Conservation (phyloP, 768 basidiomycete genomes). For the Psilocybe cubensis region DNA sequence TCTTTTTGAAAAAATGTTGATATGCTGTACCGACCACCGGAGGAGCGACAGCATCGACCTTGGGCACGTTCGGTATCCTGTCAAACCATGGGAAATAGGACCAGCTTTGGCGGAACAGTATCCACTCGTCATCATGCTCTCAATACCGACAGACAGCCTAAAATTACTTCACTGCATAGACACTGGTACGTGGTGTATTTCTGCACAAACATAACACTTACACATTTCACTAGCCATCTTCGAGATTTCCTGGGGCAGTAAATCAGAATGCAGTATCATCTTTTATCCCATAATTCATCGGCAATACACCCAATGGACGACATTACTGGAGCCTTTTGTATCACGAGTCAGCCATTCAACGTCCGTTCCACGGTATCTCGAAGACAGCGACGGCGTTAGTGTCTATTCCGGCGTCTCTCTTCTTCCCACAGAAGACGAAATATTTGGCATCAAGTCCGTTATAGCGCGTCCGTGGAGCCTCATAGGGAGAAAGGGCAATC, state of each 20-base stretch:
- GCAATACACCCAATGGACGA: slow-evolving; percentile 34
- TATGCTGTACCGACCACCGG: slow-evolving; percentile 35
- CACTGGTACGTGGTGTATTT: slow-evolving; percentile 26
- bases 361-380: slow-evolving; percentile 16
- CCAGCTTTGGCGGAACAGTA: slow-evolving; percentile 32
- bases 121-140: slow-evolving; percentile 32
- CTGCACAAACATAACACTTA: not conserved
- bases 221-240: slow-evolving; percentile 27
- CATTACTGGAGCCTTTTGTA: slow-evolving; percentile 29
- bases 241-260: slow-evolving; percentile 35
- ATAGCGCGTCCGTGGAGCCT: slow-evolving; percentile 40
- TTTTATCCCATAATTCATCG: slow-evolving; percentile 24
- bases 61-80: slow-evolving; percentile 30
- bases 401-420: slow-evolving; percentile 17
- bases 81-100: slow-evolving; percentile 42
- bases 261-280: slow-evolving; percentile 19
- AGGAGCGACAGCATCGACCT: slow-evolving; percentile 10
- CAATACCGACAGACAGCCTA: slow-evolving; percentile 31
- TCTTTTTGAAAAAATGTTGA: slow-evolving; percentile 36
- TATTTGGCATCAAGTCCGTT: slow-evolving; percentile 8
- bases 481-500: slow-evolving; percentile 39
- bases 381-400: slow-evolving; percentile 16
- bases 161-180: slow-evolving; percentile 31
- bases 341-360: slow-evolving; percentile 26
- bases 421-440: slow-evolving; percentile 16